Conservation (phyloP, 116 monocot species). For the Papilionanthe hybrid region DNA sequence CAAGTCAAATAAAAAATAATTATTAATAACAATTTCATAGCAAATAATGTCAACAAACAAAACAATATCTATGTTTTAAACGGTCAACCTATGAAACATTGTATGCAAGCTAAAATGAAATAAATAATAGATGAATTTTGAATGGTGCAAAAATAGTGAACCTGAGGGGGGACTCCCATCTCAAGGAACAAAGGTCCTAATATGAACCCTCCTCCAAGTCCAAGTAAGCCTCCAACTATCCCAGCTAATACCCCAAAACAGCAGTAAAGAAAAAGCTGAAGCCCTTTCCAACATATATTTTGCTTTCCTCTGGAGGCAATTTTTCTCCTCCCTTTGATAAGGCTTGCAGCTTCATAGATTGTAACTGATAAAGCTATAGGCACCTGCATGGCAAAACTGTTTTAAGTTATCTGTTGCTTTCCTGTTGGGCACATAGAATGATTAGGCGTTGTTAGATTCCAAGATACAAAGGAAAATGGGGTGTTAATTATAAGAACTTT, state of each 20-base stretch:
- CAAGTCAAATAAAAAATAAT: too few species aligned
- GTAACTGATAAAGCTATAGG: slow-evolving; percentile 47
- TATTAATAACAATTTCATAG: not conserved
- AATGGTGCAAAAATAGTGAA: slow-evolving; percentile 6
- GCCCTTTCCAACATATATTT: slow-evolving; percentile 31
- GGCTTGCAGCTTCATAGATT: slow-evolving; percentile 34
- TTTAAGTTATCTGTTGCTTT: not conserved
- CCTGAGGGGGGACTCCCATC: slow-evolving; percentile 54
- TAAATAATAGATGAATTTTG: not conserved
- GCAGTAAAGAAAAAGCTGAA: slow-evolving; percentile 41
- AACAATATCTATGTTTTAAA: too few species aligned
- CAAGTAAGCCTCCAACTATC: slow-evolving; percentile 58
- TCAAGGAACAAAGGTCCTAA: slow-evolving; percentile 59
- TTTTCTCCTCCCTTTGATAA: slow-evolving; percentile 39
- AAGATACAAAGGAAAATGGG: not conserved
- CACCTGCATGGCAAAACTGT: slow-evolving; percentile 23
- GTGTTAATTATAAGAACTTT: not conserved
- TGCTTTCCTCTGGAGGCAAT: slow-evolving; percentile 45
- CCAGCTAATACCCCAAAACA: slow-evolving; percentile 51
- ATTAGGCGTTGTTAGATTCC: too few species aligned
- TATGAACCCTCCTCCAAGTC: slow-evolving; percentile 65
- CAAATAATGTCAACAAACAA: too few species aligned
- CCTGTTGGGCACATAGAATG: not conserved
- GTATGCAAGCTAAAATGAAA: not conserved
- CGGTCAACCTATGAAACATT: too few species aligned